Base-by-base conservation (phyloP, 768 basidiomycete genomes). In the Lentinula sp. region DNA sequence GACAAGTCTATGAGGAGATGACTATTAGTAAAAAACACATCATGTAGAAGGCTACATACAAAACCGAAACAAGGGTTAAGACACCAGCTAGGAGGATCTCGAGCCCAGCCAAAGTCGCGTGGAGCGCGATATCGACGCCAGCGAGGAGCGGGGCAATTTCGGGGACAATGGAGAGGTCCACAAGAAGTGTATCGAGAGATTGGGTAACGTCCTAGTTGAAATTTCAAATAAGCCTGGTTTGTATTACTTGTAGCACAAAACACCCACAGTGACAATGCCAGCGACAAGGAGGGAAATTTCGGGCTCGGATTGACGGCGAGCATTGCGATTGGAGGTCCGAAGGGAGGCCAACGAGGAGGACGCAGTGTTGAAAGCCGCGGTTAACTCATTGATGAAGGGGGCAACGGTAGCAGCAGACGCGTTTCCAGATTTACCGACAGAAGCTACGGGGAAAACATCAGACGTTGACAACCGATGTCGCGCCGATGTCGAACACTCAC, bases 61-160 rank as follows among this genome's bases (percentile, higher is more conserved):
- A 51, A 55, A 46, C 60, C 3, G 71, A 65, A 39, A 73, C 70
- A 61, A 73, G 66, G 52, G 60, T 66, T 51, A 73, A 65, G 20
- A 70, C 67, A 52, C 69, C 72, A 23, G 67, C 69, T 32, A 73
- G 65, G 60, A 72, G 66, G 18, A 36, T 64, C 57, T 72, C 70
- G 23, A 72, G 65, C 23, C 70, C 69, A 20, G 51, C 9, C 13
- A 73, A 49, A 20, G 70, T 63, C 48, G 66, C 63, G 63, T 67
- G 61, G 53, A 73, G 63, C 6, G 70, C 55, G 3, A 63, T 51
- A 63, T 73, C 71, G 61, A 73, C 60, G 37, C 67, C 66, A 43
- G 41, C 41, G 51, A 73, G 64, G 33, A 68, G 63, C 1, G 20
- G 35, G 20, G 66, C 66, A 53, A 71, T 65, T 2, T 35, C 62